Percentiles rank a stretch among this genome's conserved stretches.
These are phyloP conservation scores for Malassezia furfur DNA, from an alignment of 1,284 basidiomycete genomes.

Conservation along the genomic window DNA sequence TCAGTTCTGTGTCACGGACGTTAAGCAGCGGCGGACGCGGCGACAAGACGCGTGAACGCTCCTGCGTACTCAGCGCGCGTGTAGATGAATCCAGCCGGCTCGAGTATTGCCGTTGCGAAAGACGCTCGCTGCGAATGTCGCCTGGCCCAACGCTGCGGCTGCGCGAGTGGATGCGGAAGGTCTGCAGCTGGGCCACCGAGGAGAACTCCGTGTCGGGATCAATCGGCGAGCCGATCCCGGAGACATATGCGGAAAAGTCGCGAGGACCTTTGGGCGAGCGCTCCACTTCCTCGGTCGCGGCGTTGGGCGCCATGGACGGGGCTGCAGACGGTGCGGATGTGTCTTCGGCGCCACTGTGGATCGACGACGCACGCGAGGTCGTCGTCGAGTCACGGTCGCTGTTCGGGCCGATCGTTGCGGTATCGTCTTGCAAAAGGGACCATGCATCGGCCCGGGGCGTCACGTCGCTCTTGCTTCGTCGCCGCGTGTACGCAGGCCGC, in stretches of 20 bases:
- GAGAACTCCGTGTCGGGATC: slow-evolving; percentile 42
- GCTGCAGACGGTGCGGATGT: neutral
- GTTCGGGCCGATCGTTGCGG: neutral
- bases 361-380: neutral
- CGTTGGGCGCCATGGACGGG: neutral
- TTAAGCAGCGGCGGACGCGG: slow-evolving; percentile 8
- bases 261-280: neutral
- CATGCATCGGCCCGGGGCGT: neutral
- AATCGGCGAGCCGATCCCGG: slow-evolving; percentile 38
- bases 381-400: neutral
- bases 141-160: slow-evolving; percentile 22
- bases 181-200: slow-evolving; percentile 42
- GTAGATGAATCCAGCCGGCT: neutral
- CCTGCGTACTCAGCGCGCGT: neutral
- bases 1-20: slow-evolving; percentile 9
- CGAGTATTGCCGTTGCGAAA: neutral
- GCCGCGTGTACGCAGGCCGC: neutral
- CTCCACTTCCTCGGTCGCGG: neutral
- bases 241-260: slow-evolving; percentile 33
- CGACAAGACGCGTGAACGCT: slow-evolving; percentile 1
- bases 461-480: slow-evolving; percentile 10
- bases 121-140: slow-evolving; percentile 1
- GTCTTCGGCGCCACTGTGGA: neutral
- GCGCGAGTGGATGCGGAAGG: slow-evolving; percentile 31
- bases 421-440: neutral